Evolutionary conservation across 352 stramenopile species (phyloP), one percentile per base, ranked within the genome.

Genomic region (Phytophthora agathidicida): DNA sequence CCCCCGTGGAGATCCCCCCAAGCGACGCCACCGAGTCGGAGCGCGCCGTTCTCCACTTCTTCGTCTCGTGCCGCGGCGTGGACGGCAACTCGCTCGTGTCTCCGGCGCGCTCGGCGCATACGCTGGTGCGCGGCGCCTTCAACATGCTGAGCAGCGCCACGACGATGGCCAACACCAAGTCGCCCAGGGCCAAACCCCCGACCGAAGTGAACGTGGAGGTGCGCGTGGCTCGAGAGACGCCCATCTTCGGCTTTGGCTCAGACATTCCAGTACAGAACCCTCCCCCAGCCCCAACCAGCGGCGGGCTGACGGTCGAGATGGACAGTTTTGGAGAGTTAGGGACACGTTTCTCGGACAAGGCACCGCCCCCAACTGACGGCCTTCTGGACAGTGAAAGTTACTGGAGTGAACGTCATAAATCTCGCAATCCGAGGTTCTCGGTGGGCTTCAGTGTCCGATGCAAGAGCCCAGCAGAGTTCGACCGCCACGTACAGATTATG

Each of bases 131-230:
- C 33, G 82, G 80, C n/a, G 82, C 84, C 4, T 70, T 91, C 30
- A 91, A 68, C 49, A 91, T 89, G 73, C 63, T 93, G 11, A 74
- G 80, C 45, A 70, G 60, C 4, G 52, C 66, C 26, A 65, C 63
- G 1, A 45, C 63, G 47, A 59, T 69, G 36, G 69, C 48, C 47
- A 69, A 42, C 43, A 54, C 44, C 41, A 88, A 80, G 53, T 83
- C 78, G 1, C 76, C 74, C 5, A 71, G 71, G 3, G 46, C 68
- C 28, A 88, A 83, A 36, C 50, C 80, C 0, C 65, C 80, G 1
- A 86, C 77, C 0, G 83, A 93, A 8, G 80, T 93, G 20, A 87
- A 74, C 31, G 71, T 93, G 7, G 78, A 93, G 59, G 77, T 93
- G 24, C 77, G 79, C 28, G 62, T 89, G 26, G 71, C 71, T 5